These are phyloP conservation scores for Cercospora citrullina DNA, from an alignment of 2,329 filamentous ascomycete species.

Conservation along the genomic window DNA sequence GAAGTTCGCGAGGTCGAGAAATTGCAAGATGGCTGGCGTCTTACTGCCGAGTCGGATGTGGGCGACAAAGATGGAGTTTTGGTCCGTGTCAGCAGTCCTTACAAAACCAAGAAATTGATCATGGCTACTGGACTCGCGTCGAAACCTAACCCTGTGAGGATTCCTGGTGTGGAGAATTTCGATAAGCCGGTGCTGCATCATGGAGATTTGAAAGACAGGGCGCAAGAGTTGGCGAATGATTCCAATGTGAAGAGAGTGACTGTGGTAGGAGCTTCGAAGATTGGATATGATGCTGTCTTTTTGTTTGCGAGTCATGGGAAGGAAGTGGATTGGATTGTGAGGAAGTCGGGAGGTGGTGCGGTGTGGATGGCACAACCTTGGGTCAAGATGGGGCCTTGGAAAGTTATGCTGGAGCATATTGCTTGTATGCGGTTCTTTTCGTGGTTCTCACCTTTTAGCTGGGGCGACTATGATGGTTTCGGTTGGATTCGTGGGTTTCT, in stretches of 20 bases:
- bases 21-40: neutral
- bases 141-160: neutral
- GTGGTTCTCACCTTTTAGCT: neutral
- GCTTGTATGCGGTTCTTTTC: neutral
- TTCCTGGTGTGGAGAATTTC: neutral
- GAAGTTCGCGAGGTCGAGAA: neutral
- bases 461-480: neutral
- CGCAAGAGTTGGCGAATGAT: neutral
- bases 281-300: neutral
- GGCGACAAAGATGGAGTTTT: neutral
- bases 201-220: neutral
- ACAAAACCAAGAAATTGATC: neutral
- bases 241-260: neutral
- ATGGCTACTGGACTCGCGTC: neutral
- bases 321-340: neutral
- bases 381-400: neutral
- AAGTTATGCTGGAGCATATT: neutral
- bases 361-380: neutral
- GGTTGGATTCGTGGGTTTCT: neutral
- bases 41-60: neutral
- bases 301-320: neutral
- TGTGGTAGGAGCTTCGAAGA: neutral
- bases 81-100: neutral
- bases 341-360: neutral
- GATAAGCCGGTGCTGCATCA: neutral